Evolutionary conservation across 768 basidiomycete genomes (phyloP), one percentile per base, ranked within the genome.

Genomic region (Lactarius evosmus): DNA sequence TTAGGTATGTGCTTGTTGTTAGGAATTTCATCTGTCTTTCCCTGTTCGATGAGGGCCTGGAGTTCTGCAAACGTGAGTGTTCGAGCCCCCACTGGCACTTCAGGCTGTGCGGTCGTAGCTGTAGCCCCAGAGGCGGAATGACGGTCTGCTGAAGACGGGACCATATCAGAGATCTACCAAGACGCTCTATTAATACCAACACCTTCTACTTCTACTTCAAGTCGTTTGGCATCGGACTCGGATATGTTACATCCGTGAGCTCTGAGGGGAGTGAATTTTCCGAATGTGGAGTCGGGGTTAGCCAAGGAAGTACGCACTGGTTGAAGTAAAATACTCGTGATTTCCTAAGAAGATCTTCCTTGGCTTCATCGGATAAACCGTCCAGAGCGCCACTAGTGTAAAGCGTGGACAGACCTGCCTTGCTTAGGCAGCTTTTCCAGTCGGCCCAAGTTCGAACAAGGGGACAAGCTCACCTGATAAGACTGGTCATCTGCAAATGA

Each of bases 281-380:
- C 29, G 4, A 41, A 41, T 33, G 22, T 55, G n/a, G 53, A 36
- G 34, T 16, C 12, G 0, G 25, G 34, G 27, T 14, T 54, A 44
- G 22, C 38, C 49, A 50, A 41, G 22, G 32, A 32, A 29, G 33
- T 30, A 58, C 75, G 60, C 61, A 83, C 85, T 76, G 76, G 74
- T 89, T 91, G 74, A 89, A 91, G 74, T 89, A 91, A 71, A 88
- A 91, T 0, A 90, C 78, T 19, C 82, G 78, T 1, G 83, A 83
- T 41, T 79, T 79, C 11, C 82, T 78, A 36, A 85, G 62, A 33
- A 83, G 74, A 29, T 84, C 80, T 16, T 81, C 79, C 60, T 69
- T 74, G 36, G 80, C 76, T 22, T 77, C 78, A 8, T 76, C 72
- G 1, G 79, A 62, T 33, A 72, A 70, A 71, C 70, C 65, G 9